Conservation (phyloP, 2,329 filamentous ascomycete genomes). For the Laburnicola sp. region DNA sequence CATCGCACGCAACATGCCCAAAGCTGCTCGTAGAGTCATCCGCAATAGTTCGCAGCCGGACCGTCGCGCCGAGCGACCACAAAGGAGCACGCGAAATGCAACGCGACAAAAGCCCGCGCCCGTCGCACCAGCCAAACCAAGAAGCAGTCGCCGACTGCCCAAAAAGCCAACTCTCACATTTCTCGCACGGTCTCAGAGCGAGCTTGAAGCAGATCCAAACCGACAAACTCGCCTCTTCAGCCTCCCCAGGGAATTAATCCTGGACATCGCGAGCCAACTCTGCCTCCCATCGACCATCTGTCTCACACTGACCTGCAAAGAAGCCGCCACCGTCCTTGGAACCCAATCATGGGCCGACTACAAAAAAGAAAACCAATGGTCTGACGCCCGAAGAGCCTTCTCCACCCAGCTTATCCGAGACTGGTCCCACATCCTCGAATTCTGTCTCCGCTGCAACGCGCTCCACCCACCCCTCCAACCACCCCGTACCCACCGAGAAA, state of each 20-base stretch:
- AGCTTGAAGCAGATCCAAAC: no score
- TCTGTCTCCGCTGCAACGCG: conserved; percentile 2
- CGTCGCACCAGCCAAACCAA: no score
- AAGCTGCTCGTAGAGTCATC: no score
- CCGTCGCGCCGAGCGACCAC: no score
- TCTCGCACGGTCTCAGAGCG: no score
- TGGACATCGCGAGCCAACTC: background rate
- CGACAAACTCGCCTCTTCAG: background rate
- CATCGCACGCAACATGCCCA: no score
- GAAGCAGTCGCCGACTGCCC: no score
- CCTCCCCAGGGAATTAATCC: conserved; percentile 4
- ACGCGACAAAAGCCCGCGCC: no score
- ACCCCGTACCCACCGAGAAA: conserved; percentile 5
- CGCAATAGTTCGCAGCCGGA: no score
- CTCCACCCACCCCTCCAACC: conserved; percentile 8
- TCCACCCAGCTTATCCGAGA: conserved; percentile 2
- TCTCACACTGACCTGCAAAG: conserved; percentile 8
- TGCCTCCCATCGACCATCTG: background rate
- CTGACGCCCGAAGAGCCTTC: background rate
- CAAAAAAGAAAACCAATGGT: background rate
- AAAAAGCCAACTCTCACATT: no score
- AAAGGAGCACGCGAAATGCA: no score
- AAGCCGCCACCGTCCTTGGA: background rate
- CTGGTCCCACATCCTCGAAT: background rate
- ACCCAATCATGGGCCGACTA: background rate